Evolutionary conservation across 73 alveolate genomes (phyloP).

Genomic region (Paramecium tetraurelia): DNA sequence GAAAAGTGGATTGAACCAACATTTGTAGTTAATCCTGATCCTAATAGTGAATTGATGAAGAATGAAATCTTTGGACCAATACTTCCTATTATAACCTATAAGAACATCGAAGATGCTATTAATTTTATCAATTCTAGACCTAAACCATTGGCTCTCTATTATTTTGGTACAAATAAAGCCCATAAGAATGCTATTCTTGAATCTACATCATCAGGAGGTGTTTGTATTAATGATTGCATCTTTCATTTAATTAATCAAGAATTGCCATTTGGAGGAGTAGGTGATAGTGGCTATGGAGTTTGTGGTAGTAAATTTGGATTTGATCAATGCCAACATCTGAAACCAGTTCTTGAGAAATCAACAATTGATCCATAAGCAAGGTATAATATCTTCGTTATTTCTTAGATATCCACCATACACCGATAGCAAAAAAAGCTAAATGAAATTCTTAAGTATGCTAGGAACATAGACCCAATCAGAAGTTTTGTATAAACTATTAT

Average conservation of each 20-base stretch:
- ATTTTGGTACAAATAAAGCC: conserved; percentile 80
- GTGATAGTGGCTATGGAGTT: conserved; percentile 92
- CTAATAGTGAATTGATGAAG: conserved; percentile 67
- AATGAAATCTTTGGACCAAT: conserved; percentile 96
- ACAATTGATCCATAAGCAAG: conserved; percentile 62
- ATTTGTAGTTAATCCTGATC: conserved; percentile 71
- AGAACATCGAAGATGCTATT: conserved; percentile 85
- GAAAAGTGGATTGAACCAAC: conserved; percentile 81
- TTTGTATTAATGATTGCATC: conserved; percentile 86
- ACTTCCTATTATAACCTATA: conserved; percentile 85
- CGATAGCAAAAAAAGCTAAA: background rate
- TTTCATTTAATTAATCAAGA: conserved; percentile 79
- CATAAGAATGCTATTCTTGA: conserved; percentile 62
- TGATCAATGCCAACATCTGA: conserved; percentile 79
- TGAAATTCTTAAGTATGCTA: background rate
- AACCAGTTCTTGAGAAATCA: conserved; percentile 77
- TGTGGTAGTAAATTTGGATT: conserved; percentile 84
- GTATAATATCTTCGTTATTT: conserved; percentile 48
- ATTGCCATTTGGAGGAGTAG: conserved; percentile 98
- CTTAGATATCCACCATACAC: conserved; percentile 93
- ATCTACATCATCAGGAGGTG: conserved; percentile 84
- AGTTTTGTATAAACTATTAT: background rate
- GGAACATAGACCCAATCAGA: background rate
- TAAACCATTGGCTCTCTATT: conserved; percentile 94
- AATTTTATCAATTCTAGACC: conserved; percentile 81